phyloP scores from a whole-genome alignment of 805 yeast genomes.

The Cyberlindnera lachancei region DNA sequence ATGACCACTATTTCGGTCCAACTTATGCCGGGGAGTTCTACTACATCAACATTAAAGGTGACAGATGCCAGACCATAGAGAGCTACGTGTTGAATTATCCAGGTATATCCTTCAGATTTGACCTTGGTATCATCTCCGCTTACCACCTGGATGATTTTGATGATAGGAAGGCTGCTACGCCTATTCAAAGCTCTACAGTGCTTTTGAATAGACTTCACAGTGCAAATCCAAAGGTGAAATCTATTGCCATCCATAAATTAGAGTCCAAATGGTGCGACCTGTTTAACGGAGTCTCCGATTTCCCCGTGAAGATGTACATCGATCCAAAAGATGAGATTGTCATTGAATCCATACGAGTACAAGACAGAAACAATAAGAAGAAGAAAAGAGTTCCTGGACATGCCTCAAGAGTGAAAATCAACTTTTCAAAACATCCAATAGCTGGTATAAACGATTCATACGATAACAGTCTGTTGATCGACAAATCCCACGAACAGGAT shows the following conservation, averaged over 20 bases:
- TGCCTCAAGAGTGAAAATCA: constrained; percentile 1
- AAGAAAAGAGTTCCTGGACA: neutral
- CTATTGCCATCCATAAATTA: constrained; percentile 12
- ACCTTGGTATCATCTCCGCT: no score
- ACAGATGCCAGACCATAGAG: no score
- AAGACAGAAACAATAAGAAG: neutral
- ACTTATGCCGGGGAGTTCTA: constrained; percentile 46
- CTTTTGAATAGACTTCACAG: constrained; percentile 6
- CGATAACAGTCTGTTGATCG: constrained; percentile 25
- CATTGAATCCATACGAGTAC: constrained; percentile 7
- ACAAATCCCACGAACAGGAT: constrained; percentile 42
- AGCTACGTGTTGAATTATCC: constrained; percentile 43
- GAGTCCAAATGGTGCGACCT: constrained; percentile 23
- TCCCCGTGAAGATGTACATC: neutral
- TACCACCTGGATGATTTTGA: no score
- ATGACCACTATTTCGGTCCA: constrained; percentile 54
- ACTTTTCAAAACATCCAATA: constrained; percentile 24
- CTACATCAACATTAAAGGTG: constrained; percentile 7
- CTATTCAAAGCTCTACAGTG: constrained; percentile 9
- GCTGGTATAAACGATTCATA: no score
- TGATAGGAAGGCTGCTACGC: constrained; percentile 2
- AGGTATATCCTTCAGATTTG: constrained; percentile 47
- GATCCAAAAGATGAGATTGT: constrained; percentile 4
- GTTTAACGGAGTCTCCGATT: constrained; percentile 1
- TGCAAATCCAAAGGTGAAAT: constrained; percentile 6